phyloP scores from a whole-genome alignment of 352 stramenopile species.

The Pythium graminicola region DNA sequence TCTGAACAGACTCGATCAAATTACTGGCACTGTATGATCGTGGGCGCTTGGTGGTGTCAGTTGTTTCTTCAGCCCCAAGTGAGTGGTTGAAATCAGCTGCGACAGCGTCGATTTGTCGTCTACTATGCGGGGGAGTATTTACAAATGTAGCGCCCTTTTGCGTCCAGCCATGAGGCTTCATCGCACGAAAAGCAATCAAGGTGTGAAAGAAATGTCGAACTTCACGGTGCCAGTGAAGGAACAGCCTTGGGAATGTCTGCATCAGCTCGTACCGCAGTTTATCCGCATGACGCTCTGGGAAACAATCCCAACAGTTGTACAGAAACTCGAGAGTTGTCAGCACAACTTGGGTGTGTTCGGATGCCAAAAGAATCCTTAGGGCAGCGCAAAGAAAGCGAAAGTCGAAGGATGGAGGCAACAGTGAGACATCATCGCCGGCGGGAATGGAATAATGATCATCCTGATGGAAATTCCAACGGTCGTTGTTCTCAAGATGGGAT shows the following conservation, averaged over 20 bases:
- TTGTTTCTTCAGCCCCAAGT: conserved; percentile 55
- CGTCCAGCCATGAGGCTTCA: conserved; percentile 84
- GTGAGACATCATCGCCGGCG: conserved; percentile 75
- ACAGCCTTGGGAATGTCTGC: conserved; percentile 70
- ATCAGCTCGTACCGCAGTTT: conserved; percentile 80
- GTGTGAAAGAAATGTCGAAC: conserved; percentile 85
- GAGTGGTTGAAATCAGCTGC: conserved; percentile 83
- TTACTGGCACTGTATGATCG: conserved; percentile 82
- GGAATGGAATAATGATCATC: conserved; percentile 87
- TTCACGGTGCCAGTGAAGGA: conserved; percentile 85
- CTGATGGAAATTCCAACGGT: conserved; percentile 88
- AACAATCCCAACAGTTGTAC: conserved; percentile 89
- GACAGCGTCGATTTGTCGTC: conserved; percentile 82
- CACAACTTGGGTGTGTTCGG: conserved; percentile 82
- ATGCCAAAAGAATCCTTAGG: conserved; percentile 72
- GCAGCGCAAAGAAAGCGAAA: conserved; percentile 81
- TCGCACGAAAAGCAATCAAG: conserved; percentile 74
- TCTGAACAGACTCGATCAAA: conserved; percentile 75
- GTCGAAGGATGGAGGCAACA: conserved; percentile 82
- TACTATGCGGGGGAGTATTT: conserved; percentile 79
- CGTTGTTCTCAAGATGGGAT: conserved; percentile 85
- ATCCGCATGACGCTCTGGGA: conserved; percentile 81
- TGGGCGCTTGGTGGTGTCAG: conserved; percentile 45
- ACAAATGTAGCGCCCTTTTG: conserved; percentile 81
- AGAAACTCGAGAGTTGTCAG: conserved; percentile 84